Percentiles rank a stretch among this genome's conserved stretches.
Conservation (phyloP, 2,329 filamentous ascomycete species). For the Arthrinium puccinioides region DNA sequence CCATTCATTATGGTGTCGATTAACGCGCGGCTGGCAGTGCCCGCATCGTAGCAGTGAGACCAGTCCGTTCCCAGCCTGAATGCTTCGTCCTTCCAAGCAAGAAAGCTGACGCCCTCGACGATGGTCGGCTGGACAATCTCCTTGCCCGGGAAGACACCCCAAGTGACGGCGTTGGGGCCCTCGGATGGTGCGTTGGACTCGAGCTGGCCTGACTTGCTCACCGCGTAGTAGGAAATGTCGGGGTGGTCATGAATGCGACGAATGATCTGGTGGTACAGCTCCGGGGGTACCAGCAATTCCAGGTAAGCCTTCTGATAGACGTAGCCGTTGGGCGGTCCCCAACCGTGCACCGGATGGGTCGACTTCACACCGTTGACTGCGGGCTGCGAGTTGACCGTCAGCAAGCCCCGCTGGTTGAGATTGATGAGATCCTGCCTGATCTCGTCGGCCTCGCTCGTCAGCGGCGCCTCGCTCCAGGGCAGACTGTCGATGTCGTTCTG, state of each 20-base stretch:
- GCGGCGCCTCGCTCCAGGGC: slow-evolving; percentile 89
- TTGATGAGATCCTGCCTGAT: slow-evolving; percentile 72
- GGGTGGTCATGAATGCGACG: slow-evolving; percentile 68
- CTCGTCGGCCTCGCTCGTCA: slow-evolving; percentile 72
- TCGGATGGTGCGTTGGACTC: slow-evolving; percentile 79
- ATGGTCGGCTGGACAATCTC: slow-evolving; percentile 99
- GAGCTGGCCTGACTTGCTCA: slow-evolving; percentile 75
- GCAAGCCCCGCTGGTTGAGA: slow-evolving; percentile 77
- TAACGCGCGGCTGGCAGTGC: slow-evolving; percentile 68
- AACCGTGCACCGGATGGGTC: slow-evolving; percentile 78
- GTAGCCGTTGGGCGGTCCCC: slow-evolving; percentile 91
- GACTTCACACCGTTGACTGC: slow-evolving; percentile 89
- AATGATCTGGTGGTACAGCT: slow-evolving; percentile 70
- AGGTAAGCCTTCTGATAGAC: slow-evolving; percentile 98
- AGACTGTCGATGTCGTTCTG: slow-evolving; percentile 72
- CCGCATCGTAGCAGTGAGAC: slow-evolving; percentile 80
- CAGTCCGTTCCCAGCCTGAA: slow-evolving; percentile 89
- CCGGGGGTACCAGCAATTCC: slow-evolving; percentile 79
- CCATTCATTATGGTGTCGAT: slow-evolving; percentile 79
- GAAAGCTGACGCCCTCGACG: slow-evolving; percentile 93
- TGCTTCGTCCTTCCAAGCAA: slow-evolving; percentile 98
- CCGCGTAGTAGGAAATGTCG: slow-evolving; percentile 89
- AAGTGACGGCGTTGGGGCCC: slow-evolving; percentile 95
- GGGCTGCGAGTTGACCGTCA: slow-evolving; percentile 97
- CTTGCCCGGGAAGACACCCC: slow-evolving; percentile 97